Evolutionary conservation across 169 alveolate genomes (phyloP).

Genomic region (Blepharisma undulans): DNA sequence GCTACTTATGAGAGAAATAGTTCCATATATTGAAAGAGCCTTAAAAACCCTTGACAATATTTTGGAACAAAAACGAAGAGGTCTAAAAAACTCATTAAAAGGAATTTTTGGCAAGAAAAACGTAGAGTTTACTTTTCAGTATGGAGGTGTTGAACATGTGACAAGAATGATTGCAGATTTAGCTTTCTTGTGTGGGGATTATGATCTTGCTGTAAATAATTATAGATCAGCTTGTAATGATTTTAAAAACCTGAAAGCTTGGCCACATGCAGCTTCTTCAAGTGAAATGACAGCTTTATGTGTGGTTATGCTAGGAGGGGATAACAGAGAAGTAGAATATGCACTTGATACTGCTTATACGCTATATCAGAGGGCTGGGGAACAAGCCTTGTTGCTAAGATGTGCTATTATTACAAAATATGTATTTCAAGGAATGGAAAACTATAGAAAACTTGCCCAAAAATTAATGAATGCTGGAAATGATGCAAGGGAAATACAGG

Average conservation of each 20-base stretch:
- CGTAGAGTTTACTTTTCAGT: neutral
- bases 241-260: slow-evolving; percentile 8
- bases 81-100: neutral
- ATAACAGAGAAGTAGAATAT: neutral
- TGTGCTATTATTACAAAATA: neutral
- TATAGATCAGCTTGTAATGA: slow-evolving; percentile 4
- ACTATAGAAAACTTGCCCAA: neutral
- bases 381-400: neutral
- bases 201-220: slow-evolving; percentile 20
- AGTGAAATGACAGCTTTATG: slow-evolving; percentile 23
- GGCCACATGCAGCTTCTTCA: slow-evolving; percentile 32
- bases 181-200: slow-evolving; percentile 23
- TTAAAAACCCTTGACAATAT: slow-evolving; percentile 3
- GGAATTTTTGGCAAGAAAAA: neutral
- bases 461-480: neutral
- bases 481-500: slow-evolving; percentile 1
- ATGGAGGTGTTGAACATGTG: slow-evolving; percentile 18
- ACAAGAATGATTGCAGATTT: neutral
- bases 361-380: slow-evolving; percentile 17
- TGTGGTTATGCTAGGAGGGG: neutral
- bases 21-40: slow-evolving; percentile 8
- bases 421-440: neutral
- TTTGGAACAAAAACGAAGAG: slow-evolving; percentile 24
- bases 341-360: neutral
- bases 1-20: neutral